Evolutionary conservation across 208 protist genomes (phyloP), one percentile per base, ranked within the genome.

Genomic region (Angomonas ambiguus): DNA sequence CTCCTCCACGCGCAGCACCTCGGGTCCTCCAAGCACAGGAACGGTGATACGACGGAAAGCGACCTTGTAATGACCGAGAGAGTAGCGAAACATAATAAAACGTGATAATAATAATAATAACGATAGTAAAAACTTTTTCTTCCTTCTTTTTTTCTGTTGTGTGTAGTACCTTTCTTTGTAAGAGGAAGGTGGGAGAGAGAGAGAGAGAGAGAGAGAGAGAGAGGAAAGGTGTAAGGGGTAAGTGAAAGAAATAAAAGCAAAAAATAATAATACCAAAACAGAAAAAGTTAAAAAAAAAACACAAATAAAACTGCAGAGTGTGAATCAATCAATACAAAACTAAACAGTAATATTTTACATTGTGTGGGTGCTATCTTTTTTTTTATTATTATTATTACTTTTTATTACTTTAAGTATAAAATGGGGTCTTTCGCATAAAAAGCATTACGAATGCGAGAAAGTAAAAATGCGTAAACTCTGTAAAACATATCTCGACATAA

Each of bases 401-500:
- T 53, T 11, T 53, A 30, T 2, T 53, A 2, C 28, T 53, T 53
- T 53, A 53, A n/a, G 48, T 2, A 11, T 31, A 59, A 59, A 59
- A 59, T 35, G 53, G 53, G 16, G 28, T 31, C 69, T 70, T 86
- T 2, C 78, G 73, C 0, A 92, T 25, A 34, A 82, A 88, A 13
- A 85, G 8, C 0, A 92, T n/a, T n/a, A 86, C 70, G 55, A 88
- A 76, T 18, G 53, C 57, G 32, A 89, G 55, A 3, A 81, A 58
- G 60, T 82, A 87, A 16, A 84, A 61, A 2, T 32, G 48, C 35
- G 72, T 65, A n/a, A 89, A 45, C 45, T 92, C 82, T 0, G 53
- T 57, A 31, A 87, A 76, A 5, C 66, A 51, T 0, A 82, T 30
- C 22, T 80, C 59, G 77, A 89, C 77, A 69, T 87, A 89, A 65